Percentiles rank a stretch among this genome's conserved stretches.
Evolutionary conservation across 495 filamentous ascomycete genomes (phyloP).

Genomic region (Cladorrhinum samala): DNA sequence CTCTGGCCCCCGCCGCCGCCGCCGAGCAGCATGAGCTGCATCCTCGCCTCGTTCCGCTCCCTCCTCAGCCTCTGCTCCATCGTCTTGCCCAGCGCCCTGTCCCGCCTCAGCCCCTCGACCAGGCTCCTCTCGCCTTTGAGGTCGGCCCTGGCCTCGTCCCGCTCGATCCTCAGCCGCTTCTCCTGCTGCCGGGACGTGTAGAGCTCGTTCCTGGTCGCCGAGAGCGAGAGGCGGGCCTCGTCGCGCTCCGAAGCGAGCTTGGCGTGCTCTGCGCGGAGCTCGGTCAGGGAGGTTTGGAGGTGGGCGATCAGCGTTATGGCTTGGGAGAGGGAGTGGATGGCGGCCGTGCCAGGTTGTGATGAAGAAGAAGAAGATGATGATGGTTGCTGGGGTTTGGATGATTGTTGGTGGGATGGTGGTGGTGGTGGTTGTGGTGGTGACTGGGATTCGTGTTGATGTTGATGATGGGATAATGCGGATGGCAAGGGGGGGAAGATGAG

Average conservation of each 20-base stretch:
- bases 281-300: slow-evolving; percentile 5
- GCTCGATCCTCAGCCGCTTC: slow-evolving; percentile 22
- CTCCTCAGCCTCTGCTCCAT: slow-evolving; percentile 17
- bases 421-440: not conserved
- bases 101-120: slow-evolving; percentile 10
- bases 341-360: not conserved
- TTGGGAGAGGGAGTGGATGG: not conserved
- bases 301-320: not conserved
- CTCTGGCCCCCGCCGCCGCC: not conserved
- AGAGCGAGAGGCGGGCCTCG: slow-evolving; percentile 16
- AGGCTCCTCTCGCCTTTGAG: slow-evolving; percentile 9
- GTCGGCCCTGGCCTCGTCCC: slow-evolving; percentile 20
- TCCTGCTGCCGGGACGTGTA: slow-evolving; percentile 22
- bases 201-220: slow-evolving; percentile 23
- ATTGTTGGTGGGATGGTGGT: not conserved
- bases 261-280: slow-evolving; percentile 12
- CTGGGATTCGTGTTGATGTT: not conserved
- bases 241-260: slow-evolving; percentile 16
- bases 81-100: slow-evolving; percentile 4
- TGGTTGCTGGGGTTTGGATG: not conserved
- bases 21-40: slow-evolving; percentile 4
- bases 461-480: not conserved
- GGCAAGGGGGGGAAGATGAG: not conserved
- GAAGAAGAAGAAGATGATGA: not conserved
- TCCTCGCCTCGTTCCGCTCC: slow-evolving; percentile 22